Conservation (phyloP, 768 basidiomycete genomes). For the Panaeolus papilionaceus region DNA sequence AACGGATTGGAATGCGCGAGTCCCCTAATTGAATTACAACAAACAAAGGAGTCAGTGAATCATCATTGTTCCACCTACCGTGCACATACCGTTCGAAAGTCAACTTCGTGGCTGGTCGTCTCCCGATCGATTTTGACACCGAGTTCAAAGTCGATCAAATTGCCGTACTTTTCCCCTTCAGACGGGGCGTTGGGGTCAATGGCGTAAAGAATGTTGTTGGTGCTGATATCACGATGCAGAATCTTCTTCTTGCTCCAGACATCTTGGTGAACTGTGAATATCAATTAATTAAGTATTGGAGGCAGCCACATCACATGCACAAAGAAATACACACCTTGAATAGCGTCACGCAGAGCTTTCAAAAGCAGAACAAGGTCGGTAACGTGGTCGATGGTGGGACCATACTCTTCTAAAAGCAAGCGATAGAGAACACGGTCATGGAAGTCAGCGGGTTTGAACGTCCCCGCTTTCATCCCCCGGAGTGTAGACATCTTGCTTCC, state of each 20-base stretch:
- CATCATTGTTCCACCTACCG: too few species aligned
- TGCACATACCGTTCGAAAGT: neutral
- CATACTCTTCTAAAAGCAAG: neutral
- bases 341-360: neutral
- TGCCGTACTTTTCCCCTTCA: neutral
- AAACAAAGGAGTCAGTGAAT: too few species aligned
- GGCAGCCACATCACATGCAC: neutral
- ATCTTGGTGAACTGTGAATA: neutral
- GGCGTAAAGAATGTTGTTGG: neutral
- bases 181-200: neutral
- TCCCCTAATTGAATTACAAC: slow-evolving; percentile 18
- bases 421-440: neutral
- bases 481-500: neutral
- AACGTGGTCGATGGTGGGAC: neutral
- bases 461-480: neutral
- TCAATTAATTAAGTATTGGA: neutral
- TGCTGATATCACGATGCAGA: neutral
- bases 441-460: neutral
- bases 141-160: neutral
- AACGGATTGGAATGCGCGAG: neutral
- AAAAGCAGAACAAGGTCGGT: neutral
- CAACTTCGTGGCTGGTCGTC: neutral
- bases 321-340: neutral
- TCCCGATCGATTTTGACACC: neutral
- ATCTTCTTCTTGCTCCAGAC: neutral